Evolutionary conservation across 2,329 filamentous ascomycete genomes (phyloP).

Genomic region (Calonectria montana): DNA sequence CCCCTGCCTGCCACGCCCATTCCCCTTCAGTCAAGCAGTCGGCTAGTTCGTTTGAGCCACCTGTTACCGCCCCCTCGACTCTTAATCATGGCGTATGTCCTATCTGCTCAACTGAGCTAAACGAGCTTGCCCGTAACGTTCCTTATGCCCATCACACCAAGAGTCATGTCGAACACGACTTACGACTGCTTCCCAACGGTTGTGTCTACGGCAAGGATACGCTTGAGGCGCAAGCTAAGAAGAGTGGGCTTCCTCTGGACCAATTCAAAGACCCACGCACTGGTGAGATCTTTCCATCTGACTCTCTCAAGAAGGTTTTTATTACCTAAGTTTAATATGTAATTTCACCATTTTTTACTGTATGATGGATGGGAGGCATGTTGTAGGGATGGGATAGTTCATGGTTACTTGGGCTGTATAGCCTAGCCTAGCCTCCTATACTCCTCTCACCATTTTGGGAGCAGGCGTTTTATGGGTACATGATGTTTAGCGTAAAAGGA

Average conservation of each 20-base stretch:
- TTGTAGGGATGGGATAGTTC: not conserved
- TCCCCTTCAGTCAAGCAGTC: conserved; percentile 15
- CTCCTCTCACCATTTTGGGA: not conserved
- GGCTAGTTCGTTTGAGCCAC: conserved; percentile 64
- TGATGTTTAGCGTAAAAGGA: not conserved
- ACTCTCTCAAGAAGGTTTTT: conserved; percentile 85
- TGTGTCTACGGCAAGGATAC: conserved; percentile 84
- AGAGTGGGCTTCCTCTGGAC: conserved; percentile 75
- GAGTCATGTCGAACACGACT: conserved; percentile 89
- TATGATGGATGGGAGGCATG: not conserved
- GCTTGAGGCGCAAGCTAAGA: conserved; percentile 81
- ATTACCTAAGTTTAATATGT: conserved; percentile 70
- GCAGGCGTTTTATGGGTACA: conserved; percentile 1
- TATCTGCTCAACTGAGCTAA: conserved; percentile 95
- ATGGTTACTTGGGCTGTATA: not conserved
- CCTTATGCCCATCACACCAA: conserved; percentile 97
- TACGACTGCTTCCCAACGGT: conserved; percentile 87
- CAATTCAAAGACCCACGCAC: conserved; percentile 84
- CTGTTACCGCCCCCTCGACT: conserved; percentile 45
- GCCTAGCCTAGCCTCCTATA: not conserved
- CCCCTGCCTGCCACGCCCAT: conserved; percentile 81
- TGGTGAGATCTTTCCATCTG: conserved; percentile 72
- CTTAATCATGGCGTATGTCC: conserved; percentile 85
- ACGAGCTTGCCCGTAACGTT: conserved; percentile 87
- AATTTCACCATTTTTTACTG: not conserved